Conservation (phyloP, 352 stramenopile species). For the Phytophthora lateralis region DNA sequence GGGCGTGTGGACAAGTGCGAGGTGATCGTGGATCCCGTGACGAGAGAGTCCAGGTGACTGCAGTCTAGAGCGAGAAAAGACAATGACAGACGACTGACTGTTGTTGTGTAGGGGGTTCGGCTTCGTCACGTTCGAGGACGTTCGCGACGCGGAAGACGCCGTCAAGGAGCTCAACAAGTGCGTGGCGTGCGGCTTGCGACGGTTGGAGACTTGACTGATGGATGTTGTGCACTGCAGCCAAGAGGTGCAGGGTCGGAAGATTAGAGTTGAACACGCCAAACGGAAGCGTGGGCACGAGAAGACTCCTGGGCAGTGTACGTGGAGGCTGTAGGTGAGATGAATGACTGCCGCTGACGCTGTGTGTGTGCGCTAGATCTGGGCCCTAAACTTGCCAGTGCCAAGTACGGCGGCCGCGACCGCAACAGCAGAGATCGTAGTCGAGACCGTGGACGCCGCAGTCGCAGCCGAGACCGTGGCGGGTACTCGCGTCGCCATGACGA, state of each 20-base stretch:
- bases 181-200: slow-evolving; percentile 10
- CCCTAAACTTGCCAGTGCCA: slow-evolving; percentile 70
- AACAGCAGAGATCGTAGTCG: slow-evolving; percentile 53
- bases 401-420: slow-evolving; percentile 62
- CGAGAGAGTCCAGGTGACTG: slow-evolving; percentile 66
- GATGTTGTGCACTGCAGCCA: slow-evolving; percentile 49
- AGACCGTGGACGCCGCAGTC: slow-evolving; percentile 51
- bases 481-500: slow-evolving; percentile 52
- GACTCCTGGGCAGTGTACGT: slow-evolving; percentile 84
- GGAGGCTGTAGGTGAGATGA: background rate
- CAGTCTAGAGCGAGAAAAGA: background rate
- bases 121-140: slow-evolving; percentile 82
- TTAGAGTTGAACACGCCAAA: slow-evolving; percentile 85
- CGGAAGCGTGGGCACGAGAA: slow-evolving; percentile 80
- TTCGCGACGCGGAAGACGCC: slow-evolving; percentile 75
- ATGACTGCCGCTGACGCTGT: background rate
- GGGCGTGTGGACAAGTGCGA: slow-evolving; percentile 77
- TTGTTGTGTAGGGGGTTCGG: slow-evolving; percentile 56
- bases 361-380: slow-evolving; percentile 55
- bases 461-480: slow-evolving; percentile 48
- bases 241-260: slow-evolving; percentile 71
- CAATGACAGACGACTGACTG: background rate
- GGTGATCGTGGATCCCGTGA: slow-evolving; percentile 82
- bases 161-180: slow-evolving; percentile 85
- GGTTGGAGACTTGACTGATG: background rate